Base-by-base conservation (phyloP, 1,139 yeast species). In the Geotrichum citri-aurantii region DNA sequence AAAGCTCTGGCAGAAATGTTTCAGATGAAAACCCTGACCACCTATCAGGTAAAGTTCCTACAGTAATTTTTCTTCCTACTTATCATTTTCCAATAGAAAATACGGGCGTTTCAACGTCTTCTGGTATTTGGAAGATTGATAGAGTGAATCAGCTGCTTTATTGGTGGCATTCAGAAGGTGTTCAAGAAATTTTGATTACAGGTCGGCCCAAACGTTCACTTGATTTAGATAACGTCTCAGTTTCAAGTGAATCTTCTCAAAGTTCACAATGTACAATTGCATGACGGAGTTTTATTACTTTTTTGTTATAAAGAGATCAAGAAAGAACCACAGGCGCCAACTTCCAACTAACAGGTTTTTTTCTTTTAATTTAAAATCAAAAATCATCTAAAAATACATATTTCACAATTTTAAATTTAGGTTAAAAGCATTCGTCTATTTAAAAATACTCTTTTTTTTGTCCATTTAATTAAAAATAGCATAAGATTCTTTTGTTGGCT, bases 51-150 rank as follows among this genome's bases (percentile, higher is more conserved):
- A 37, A 50, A n/a, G 44, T 59, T 12, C 83, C 87, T 1, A 84
- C 92, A 0, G 73, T 79, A 49, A 80, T 91, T 1, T 87, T 77
- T 68, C 70, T 89, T 27, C 97, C 97, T 0, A 76, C 78, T 52
- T 80, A 83, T 79, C 96, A 91, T 69, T 90, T 79, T 66, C 83
- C 76, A 69, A 55, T 75, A 50, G 77, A 79, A 66, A 65, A 63
- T 59, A 76, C 79, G 55, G 81, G 78, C 47, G 77, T 85, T 3
- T 60, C 73, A 48, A 76, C 82, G 26, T 77, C 85, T 6, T 76
- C 85, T 0, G 97, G 96, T 1, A 59, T 73, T 19, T 80, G 85
- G 66, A 75, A 76, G 58, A 79, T 78, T 63, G 81, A 82, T 65
- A 76, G 78, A 17, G 70, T 74, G 1, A 73, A 76, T 47, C 89